Conservation (phyloP, 1,284 basidiomycete species). For the Ceraceosorus guamensis region DNA sequence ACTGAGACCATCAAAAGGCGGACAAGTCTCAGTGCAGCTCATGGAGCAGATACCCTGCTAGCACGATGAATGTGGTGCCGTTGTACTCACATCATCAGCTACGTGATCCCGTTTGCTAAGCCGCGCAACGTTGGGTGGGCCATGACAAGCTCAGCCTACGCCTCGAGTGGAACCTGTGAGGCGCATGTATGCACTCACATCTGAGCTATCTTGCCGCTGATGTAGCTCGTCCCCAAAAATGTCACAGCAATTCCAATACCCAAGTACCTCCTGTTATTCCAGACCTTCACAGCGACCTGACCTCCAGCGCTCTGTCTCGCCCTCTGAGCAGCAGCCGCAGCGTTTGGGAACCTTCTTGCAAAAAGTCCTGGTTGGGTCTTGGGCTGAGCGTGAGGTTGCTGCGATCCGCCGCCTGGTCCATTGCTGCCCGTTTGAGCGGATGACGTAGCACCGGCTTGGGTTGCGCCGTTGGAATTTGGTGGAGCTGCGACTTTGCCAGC, state of each 20-base stretch:
- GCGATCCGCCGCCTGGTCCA: too few species aligned
- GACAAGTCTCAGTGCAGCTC: neutral
- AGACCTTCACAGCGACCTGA: slow-evolving; percentile 16
- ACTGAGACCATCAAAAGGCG: slow-evolving; percentile 5
- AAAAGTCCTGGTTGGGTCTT: neutral
- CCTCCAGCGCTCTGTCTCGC: slow-evolving; percentile 18
- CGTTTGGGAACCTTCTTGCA: slow-evolving; percentile 1
- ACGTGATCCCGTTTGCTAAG: slow-evolving; percentile 13
- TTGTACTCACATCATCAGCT: slow-evolving; percentile 17
- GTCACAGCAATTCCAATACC: slow-evolving; percentile 22
- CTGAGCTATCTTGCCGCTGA: slow-evolving; percentile 15
- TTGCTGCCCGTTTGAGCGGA: too few species aligned
- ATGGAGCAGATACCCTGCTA: neutral
- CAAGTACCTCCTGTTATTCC: slow-evolving; percentile 23
- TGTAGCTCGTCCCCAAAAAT: slow-evolving; percentile 24
- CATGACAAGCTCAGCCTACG: too few species aligned
- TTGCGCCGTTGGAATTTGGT: too few species aligned
- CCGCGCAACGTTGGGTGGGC: neutral
- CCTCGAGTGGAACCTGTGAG: too few species aligned
- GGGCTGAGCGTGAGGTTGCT: too few species aligned
- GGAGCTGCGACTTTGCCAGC: too few species aligned
- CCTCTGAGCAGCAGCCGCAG: neutral
- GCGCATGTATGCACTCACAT: neutral
- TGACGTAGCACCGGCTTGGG: too few species aligned
- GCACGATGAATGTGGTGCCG: neutral